These are phyloP conservation scores for Clarireedia paspali DNA, from an alignment of 2,329 filamentous ascomycete species.

Conservation along the genomic window DNA sequence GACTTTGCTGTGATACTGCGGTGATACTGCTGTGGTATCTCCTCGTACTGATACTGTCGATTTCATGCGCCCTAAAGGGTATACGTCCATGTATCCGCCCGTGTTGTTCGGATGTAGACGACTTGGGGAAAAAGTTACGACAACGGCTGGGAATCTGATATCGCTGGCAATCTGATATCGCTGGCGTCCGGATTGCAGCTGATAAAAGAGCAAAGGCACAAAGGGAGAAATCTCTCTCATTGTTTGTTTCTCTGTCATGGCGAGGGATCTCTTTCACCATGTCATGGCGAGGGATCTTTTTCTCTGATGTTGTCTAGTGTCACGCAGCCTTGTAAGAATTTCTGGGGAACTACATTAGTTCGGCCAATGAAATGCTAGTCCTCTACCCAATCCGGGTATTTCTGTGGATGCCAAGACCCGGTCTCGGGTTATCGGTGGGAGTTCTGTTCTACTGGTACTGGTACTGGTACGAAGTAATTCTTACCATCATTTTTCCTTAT, in stretches of 20 bases:
- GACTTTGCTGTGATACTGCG: too few species aligned
- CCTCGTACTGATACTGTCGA: too few species aligned
- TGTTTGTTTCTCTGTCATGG: too few species aligned
- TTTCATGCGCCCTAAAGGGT: too few species aligned
- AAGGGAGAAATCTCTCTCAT: not conserved
- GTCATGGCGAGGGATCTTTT: not conserved
- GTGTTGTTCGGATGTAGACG: too few species aligned
- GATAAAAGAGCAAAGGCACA: not conserved
- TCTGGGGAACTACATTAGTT: not conserved
- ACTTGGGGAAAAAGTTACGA: too few species aligned
- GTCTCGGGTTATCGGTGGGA: too few species aligned
- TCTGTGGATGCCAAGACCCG: not conserved
- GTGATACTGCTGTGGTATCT: too few species aligned
- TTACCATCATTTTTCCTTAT: conserved; percentile 2
- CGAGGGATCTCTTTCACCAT: too few species aligned
- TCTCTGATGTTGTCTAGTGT: conserved; percentile 4
- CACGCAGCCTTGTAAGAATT: not conserved
- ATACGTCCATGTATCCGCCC: too few species aligned
- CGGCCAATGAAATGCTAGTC: not conserved
- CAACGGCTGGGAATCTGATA: not conserved
- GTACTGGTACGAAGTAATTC: not conserved
- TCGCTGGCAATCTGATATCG: not conserved
- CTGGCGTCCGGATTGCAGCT: too few species aligned
- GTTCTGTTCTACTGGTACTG: too few species aligned
- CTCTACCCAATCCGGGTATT: not conserved